Evolutionary conservation across 2,329 filamentous ascomycete genomes (phyloP), one percentile per base, ranked within the genome.

Genomic region (Phialocephala subalpina): DNA sequence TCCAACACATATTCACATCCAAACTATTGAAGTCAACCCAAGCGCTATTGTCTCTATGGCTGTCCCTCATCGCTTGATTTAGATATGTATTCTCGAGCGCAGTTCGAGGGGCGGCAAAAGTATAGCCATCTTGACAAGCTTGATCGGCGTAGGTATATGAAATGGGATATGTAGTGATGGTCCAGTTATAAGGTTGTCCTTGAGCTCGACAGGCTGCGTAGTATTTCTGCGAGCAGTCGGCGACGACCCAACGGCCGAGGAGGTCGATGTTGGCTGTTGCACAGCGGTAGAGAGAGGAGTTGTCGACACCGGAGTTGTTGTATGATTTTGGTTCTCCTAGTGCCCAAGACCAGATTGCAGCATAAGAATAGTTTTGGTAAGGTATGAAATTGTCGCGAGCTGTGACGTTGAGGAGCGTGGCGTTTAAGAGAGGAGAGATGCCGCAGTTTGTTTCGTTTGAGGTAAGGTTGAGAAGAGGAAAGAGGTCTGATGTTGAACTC

Each of bases 11-110:
- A 6, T 79, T 74, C 0, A 83, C 75, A 69, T 86, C 82, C 14
- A 90, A 77, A 14, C 84, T 85, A 69, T 91, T 91, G 67, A 90
- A 83, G 70, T 90, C 83, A 47, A 92, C 71, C 81, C 84, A 90
- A 6, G 89, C 74, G 9, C 81, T 68, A 6, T 74, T 65, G 7
- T 73, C 66, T 60, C 65, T 29, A 49, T 65, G 11, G 73, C 40
- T 69, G 64, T 55, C 75, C 66, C 49, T 73, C 67, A 68, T 74
- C 55, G 45, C 73, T 68, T 49, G 76, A 42, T 65, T 76, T 36
- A 91, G 79, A 72, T 89, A 88, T 1, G 79, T 79, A 69, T 90
- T 91, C 73, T 92, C 89, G 2, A 91, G 80, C 1, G 85, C 83
- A 0, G 87, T 90, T 42, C 86, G 82, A 0, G 89, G 89, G 0